Evolutionary conservation across 257 asterid species (phyloP).

Genomic region (Primulina eburnea): DNA sequence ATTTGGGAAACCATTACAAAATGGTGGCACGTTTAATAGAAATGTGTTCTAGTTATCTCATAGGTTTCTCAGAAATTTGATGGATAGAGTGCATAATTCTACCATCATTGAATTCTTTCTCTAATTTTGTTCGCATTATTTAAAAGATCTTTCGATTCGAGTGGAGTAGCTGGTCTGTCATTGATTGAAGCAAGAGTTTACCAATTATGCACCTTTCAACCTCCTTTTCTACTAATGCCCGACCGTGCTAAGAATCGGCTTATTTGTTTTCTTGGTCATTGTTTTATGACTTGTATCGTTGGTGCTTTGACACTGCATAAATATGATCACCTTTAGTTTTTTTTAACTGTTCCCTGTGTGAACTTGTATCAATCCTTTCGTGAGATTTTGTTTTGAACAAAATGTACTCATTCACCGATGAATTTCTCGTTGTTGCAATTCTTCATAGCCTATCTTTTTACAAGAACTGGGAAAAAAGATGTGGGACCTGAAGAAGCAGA

Average conservation of each 20-base stretch:
- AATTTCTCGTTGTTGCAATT: neutral
- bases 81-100: neutral
- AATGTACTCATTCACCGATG: neutral
- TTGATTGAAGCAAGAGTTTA: neutral
- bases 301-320: neutral
- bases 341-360: neutral
- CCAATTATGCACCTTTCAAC: neutral
- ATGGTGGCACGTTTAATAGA: neutral
- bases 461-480: slow-evolving; percentile 49
- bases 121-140: neutral
- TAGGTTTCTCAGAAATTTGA: neutral
- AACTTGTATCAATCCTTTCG: neutral
- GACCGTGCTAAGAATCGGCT: no score
- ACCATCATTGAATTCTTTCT: neutral
- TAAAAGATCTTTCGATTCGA: neutral
- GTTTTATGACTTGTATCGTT: neutral
- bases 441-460: slow-evolving; percentile 58
- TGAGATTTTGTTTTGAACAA: slow-evolving; percentile 1
- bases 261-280: neutral
- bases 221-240: neutral
- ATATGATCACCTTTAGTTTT: neutral
- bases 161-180: neutral
- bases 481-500: slow-evolving; percentile 33
- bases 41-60: neutral
- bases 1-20: neutral